Percentiles rank a stretch among this genome's conserved stretches.
phyloP scores from a whole-genome alignment of 2,329 filamentous ascomycete species.

The Exophiala bonariae region DNA sequence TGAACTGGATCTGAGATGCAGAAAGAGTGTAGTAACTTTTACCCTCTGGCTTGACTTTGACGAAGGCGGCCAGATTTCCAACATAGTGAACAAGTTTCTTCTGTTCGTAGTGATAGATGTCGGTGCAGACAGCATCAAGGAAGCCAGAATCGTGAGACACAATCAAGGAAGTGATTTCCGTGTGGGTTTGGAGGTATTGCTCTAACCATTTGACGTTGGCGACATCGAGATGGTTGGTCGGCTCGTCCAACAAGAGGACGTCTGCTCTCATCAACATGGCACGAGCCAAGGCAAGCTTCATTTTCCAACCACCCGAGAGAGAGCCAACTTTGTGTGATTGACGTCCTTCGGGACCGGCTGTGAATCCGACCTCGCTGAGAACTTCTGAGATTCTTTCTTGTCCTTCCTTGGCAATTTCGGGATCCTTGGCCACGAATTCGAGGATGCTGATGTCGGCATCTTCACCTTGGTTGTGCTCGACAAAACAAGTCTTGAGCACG shows the following conservation, averaged over 20 bases:
- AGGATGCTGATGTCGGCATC: constrained; percentile 95
- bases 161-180: constrained; percentile 94
- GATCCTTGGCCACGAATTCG: constrained; percentile 88
- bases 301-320: constrained; percentile 98
- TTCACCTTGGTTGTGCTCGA: constrained; percentile 98
- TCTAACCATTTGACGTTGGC: constrained; percentile 95
- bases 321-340: constrained; percentile 91
- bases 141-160: constrained; percentile 98
- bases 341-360: constrained; percentile 80
- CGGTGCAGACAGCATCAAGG: constrained; percentile 94
- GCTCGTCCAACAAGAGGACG: constrained; percentile 93
- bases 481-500: constrained; percentile 91
- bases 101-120: constrained; percentile 98
- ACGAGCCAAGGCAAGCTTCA: constrained; percentile 95
- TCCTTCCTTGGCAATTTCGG: constrained; percentile 76
- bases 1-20: constrained; percentile 86
- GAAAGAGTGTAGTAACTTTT: constrained; percentile 98
- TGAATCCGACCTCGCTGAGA: constrained; percentile 90
- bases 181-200: constrained; percentile 91
- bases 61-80: constrained; percentile 64
- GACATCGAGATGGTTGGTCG: constrained; percentile 97
- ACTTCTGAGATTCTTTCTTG: constrained; percentile 79
- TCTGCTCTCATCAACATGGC: constrained; percentile 98
- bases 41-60: constrained; percentile 85
- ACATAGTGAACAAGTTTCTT: constrained; percentile 76